These are phyloP conservation scores for Blastobotrys aristatus DNA, from an alignment of 1,139 yeast species.

Conservation along the genomic window DNA sequence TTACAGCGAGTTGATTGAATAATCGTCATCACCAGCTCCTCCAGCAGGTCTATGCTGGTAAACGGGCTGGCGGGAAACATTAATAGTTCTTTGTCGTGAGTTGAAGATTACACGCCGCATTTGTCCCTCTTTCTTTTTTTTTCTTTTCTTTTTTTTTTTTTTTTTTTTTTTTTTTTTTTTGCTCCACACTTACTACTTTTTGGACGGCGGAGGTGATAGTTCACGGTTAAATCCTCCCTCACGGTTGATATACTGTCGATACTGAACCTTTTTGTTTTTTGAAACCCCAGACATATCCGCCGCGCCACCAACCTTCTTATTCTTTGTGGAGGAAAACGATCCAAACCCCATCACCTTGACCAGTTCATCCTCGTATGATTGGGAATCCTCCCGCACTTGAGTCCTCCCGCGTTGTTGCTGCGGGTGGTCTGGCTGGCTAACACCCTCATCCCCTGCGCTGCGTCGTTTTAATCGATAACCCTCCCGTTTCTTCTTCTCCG, in stretches of 20 bases:
- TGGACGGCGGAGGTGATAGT: conserved; percentile 43
- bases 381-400: conserved; percentile 15
- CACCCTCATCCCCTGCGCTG: too few species aligned
- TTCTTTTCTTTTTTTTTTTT: not conserved
- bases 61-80: not conserved
- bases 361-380: conserved; percentile 37
- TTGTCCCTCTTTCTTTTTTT: not conserved
- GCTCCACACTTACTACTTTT: not conserved
- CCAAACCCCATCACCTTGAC: conserved; percentile 58
- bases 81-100: too few species aligned
- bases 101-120: too few species aligned
- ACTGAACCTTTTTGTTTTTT: conserved; percentile 39
- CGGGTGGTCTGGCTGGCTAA: too few species aligned
- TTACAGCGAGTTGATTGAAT: too few species aligned
- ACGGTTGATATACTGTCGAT: conserved; percentile 66
- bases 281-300: conserved; percentile 41
- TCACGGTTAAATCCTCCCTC: conserved; percentile 57
- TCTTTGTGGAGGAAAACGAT: conserved; percentile 57
- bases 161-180: not conserved
- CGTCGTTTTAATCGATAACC: conserved; percentile 1
- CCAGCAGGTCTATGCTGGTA: not conserved
- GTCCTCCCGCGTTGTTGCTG: conserved; percentile 3
- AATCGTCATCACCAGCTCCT: not conserved
- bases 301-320: conserved; percentile 44
- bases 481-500: not conserved